Evolutionary conservation across 1,139 yeast genomes (phyloP).

Genomic region (Scheffersomyces parashehatae): DNA sequence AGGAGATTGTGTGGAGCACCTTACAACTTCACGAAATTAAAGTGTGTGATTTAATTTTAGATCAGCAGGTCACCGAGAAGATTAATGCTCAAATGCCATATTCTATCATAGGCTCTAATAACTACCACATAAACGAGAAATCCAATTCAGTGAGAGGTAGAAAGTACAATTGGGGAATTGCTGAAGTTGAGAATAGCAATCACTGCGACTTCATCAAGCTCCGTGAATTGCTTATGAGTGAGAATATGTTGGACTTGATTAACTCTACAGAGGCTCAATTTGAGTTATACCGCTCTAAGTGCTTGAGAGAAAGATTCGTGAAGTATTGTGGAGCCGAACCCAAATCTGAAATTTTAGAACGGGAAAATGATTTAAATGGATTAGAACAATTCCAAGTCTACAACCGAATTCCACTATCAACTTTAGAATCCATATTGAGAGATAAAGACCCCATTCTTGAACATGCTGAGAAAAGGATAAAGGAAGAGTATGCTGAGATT

Average conservation of each 20-base stretch:
- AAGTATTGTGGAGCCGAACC: constrained; percentile 17
- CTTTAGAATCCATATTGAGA: constrained; percentile 38
- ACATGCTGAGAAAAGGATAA: constrained; percentile 45
- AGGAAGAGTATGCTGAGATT: constrained; percentile 48
- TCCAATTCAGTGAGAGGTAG: constrained; percentile 59
- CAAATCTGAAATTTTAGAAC: constrained; percentile 1
- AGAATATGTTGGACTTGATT: constrained; percentile 61
- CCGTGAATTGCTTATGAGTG: constrained; percentile 50
- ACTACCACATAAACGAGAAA: constrained; percentile 23
- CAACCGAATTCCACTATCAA: constrained; percentile 35
- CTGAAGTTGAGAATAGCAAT: constrained; percentile 63
- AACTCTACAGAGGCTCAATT: constrained; percentile 57
- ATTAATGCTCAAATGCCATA: constrained; percentile 52
- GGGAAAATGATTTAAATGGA: constrained; percentile 11
- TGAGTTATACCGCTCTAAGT: constrained; percentile 50
- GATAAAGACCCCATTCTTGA: constrained; percentile 51
- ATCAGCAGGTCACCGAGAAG: constrained; percentile 32
- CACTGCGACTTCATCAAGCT: constrained; percentile 68
- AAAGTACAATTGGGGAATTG: constrained; percentile 71
- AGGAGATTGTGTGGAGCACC: constrained; percentile 42
- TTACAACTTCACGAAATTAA: constrained; percentile 51
- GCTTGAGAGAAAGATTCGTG: constrained; percentile 42
- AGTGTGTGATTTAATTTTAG: constrained; percentile 56
- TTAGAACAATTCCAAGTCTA: constrained; percentile 25
- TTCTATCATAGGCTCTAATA: constrained; percentile 57